phyloP scores from a whole-genome alignment of 306 rosid genomes.

The Vachellia pachyceras region DNA sequence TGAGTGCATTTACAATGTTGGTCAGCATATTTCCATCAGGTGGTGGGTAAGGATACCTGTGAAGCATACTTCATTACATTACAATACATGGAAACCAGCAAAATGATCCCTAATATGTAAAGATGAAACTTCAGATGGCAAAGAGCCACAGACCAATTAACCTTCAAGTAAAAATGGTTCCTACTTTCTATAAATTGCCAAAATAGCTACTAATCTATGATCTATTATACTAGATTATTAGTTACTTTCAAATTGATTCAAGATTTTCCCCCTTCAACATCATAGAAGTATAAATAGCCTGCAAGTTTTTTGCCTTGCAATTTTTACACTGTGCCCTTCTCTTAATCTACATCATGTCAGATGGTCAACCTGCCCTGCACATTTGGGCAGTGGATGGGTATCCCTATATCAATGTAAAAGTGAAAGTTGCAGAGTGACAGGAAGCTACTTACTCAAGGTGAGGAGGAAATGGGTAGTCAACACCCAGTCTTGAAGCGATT shows the following conservation, averaged over 20 bases:
- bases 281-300: background rate
- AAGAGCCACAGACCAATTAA: constrained; percentile 26
- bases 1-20: constrained; percentile 89
- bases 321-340: background rate
- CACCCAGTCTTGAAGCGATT: constrained; percentile 84
- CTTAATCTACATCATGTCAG: background rate
- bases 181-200: background rate
- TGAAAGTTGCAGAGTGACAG: constrained; percentile 31
- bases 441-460: constrained; percentile 71
- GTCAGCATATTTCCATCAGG: constrained; percentile 96
- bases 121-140: no score
- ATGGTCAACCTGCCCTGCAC: constrained; percentile 13
- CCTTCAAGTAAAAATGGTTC: background rate
- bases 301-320: background rate
- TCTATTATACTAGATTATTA: background rate
- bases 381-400: background rate
- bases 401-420: constrained; percentile 17
- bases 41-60: constrained; percentile 94
- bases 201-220: background rate
- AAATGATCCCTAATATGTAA: constrained; percentile 17
- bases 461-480: constrained; percentile 93
- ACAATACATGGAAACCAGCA: constrained; percentile 35
- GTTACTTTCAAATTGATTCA: background rate
- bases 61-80: constrained; percentile 32
- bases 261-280: background rate